These are phyloP conservation scores for Viridothelium virens DNA, from an alignment of 495 filamentous ascomycete species.

Conservation along the genomic window DNA sequence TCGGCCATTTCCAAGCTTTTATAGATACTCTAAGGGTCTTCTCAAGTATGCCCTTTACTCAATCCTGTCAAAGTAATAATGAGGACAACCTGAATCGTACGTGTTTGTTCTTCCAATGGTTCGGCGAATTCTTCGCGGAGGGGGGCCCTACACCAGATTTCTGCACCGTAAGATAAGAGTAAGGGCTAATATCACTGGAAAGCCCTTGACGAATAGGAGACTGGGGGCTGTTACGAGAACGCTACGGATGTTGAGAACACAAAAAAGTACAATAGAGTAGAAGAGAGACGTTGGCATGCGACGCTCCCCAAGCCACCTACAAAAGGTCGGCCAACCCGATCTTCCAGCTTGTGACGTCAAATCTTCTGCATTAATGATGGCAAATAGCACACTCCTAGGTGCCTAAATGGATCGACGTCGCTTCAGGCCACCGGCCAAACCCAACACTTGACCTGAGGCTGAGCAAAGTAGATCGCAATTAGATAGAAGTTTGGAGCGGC, in stretches of 20 bases:
- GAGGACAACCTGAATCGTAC: background rate
- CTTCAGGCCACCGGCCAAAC: background rate
- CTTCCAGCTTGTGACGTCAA: background rate
- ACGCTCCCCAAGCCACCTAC: background rate
- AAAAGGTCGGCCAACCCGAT: background rate
- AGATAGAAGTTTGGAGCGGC: background rate
- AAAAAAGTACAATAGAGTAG: background rate
- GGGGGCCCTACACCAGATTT: no score
- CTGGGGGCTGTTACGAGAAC: background rate
- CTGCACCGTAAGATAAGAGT: no score
- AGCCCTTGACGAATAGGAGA: background rate
- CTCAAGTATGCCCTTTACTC: background rate
- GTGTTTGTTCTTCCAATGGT: background rate
- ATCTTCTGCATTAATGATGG: background rate
- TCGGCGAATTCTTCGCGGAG: background rate
- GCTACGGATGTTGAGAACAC: background rate
- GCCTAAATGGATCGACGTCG: background rate
- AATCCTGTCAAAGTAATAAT: background rate
- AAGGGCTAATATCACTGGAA: no score
- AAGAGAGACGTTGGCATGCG: background rate
- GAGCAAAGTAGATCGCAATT: background rate
- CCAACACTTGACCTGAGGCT: background rate
- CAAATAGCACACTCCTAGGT: background rate
- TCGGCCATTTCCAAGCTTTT: background rate
- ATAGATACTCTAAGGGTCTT: background rate